Evolutionary conservation across 2,329 filamentous ascomycete genomes (phyloP), one percentile per base, ranked within the genome.

Genomic region (Alternaria arborescens): DNA sequence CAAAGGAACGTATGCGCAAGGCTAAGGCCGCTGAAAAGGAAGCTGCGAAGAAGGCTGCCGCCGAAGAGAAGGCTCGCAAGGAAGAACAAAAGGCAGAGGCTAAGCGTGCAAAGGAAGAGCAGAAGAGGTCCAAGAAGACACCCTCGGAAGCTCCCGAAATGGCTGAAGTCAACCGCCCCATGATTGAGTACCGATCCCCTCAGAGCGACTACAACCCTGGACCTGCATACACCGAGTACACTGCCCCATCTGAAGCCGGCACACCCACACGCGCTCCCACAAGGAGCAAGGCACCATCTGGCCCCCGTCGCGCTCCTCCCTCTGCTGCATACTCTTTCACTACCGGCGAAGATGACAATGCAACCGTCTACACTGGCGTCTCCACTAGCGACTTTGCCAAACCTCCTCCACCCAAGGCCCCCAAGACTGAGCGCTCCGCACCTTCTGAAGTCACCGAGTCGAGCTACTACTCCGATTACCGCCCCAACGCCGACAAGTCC

Each of bases 1-100:
- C 74, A 75, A 88, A 78, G 82, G 84, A 71, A 83, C 89, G 79
- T 79, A 79, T 77, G 74, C 69, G 69, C 60, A 72, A 87, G 84
- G 65, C 86, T 64, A 77, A 74, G 53, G 70, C 73, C 43, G 73
- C 72, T 16, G 77, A 80, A 56, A 80, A 79, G 68, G 73, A 78
- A 61, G 70, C 74, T 41, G 69, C 70, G 20, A 74, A 70, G 62
- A 67, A 59, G 53, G 70, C 67, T 47, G 74, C 75, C 60, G 72
- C 74, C 50, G 72, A 78, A 68, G 76, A 71, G 71, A 76, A 87
- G 82, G 61, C 76, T 34, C 78, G 75, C 58, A 82, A 81, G 64
- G 80, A 78, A 58, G 78, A 78, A 59, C 71, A 79, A 16, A 77
- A 76, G 67, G 69, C 67, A 10, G 70, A 71, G 28, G 72, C 71